Evolutionary conservation across 2,329 filamentous ascomycete genomes (phyloP).

Genomic region (Venturiaceae sp.): DNA sequence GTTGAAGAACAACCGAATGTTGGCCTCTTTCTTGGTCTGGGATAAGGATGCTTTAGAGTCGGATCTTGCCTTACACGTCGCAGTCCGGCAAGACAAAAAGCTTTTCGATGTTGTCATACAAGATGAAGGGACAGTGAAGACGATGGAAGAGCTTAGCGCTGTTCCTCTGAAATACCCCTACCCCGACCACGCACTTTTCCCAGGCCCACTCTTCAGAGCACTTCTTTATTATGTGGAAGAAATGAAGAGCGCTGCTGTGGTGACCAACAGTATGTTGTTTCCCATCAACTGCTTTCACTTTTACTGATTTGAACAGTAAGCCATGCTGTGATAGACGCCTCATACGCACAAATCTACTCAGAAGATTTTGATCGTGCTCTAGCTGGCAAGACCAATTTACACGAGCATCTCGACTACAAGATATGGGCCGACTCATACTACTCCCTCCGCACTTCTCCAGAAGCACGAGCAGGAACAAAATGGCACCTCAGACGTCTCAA

Average conservation of each 20-base stretch:
- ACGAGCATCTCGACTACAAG: constrained; percentile 1
- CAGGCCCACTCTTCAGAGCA: background rate
- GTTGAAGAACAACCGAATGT: background rate
- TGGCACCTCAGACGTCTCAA: background rate
- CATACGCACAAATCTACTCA: background rate
- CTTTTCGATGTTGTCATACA: constrained; percentile 2
- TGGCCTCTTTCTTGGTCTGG: constrained; percentile 1
- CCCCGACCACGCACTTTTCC: background rate
- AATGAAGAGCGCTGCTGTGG: background rate
- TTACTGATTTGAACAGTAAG: background rate
- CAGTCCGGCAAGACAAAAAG: background rate
- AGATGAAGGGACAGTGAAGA: background rate
- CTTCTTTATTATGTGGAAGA: background rate
- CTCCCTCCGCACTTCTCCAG: constrained; percentile 1
- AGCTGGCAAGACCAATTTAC: background rate
- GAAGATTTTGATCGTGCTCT: constrained; percentile 3
- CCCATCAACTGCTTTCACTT: background rate
- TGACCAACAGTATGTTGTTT: background rate
- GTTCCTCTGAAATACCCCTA: background rate
- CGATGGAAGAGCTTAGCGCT: background rate
- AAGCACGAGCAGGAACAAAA: constrained; percentile 2
- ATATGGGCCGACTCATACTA: constrained; percentile 1
- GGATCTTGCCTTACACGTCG: background rate
- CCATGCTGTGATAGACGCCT: constrained; percentile 1
- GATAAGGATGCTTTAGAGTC: background rate